Percentiles rank a stretch among this genome's conserved stretches.
Evolutionary conservation across 345 rosid genomes (phyloP).

Genomic region (Citrus trifoliata): DNA sequence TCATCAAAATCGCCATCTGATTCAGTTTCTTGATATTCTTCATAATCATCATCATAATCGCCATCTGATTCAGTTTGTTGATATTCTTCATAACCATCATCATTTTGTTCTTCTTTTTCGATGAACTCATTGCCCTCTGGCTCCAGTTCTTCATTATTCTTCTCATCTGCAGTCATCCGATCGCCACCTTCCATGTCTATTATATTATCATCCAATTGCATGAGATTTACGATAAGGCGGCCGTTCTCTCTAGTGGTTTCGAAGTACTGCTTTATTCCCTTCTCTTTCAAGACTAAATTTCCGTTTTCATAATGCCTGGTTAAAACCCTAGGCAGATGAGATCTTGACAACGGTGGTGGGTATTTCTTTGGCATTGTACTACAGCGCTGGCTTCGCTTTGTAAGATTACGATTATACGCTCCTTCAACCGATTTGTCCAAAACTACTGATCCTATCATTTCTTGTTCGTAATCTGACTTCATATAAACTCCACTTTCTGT

Average conservation of each 20-base stretch:
- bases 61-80: constrained; percentile 7
- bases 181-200: background rate
- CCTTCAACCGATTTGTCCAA: background rate
- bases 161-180: background rate
- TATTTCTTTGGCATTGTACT: constrained; percentile 13
- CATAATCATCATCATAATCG: background rate
- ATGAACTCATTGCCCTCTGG: constrained; percentile 1
- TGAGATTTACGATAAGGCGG: constrained; percentile 37
- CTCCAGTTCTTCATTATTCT: background rate
- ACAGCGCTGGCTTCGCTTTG: background rate
- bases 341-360: constrained; percentile 43
- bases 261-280: constrained; percentile 44
- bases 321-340: constrained; percentile 43
- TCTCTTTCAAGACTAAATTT: constrained; percentile 38
- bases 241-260: constrained; percentile 41
- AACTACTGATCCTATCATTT: background rate
- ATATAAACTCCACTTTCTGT: constrained; percentile 38
- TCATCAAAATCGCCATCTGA: background rate
- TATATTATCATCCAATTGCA: constrained; percentile 29
- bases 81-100: background rate
- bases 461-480: background rate
- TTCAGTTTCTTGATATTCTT: constrained; percentile 13
- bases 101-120: constrained; percentile 4
- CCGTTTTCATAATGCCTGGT: constrained; percentile 38
- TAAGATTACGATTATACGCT: background rate